Evolutionary conservation across 345 rosid species (phyloP), one percentile per base, ranked within the genome.

Genomic region (Dipteronia dyeriana): DNA sequence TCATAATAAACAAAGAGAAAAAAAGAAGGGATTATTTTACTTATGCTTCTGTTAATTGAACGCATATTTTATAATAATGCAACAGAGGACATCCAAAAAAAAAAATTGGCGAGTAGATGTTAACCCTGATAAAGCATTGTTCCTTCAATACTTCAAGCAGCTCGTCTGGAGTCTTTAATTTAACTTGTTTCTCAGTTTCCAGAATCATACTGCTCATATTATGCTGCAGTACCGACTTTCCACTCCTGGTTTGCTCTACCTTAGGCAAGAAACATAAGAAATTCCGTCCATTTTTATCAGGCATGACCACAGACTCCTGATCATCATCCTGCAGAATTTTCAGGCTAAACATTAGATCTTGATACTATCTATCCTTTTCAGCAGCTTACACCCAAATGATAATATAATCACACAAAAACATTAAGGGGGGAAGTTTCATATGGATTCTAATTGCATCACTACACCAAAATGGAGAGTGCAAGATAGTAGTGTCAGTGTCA

Each of bases 111-210:
- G 1, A 53, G 41, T 39, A 73, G 72, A 76, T 72, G 41, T 89
- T 83, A 57, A 95, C 98, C 63, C 95, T 88, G 66, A 89, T 0
- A 80, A 92, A 85, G 83, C 99, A 96, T 29, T 20, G 79, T 14
- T 53, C 97, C 79, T 85, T 85, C 45, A 93, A 83, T 63, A 78
- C 85, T 85, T 91, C 94, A 75, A 96, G 95, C 47, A 92, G 81
- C 81, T 96, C 97, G 84, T 96, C 99, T 9, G 98, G 97, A 39
- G 93, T 92, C 91, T 92, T 92, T 84, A 94, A 80, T 82, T 89
- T 91, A 75, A 87, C 60, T 64, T 74, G 91, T 73, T 86, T 88
- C 84, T 92, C 93, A 2, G 91, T 82, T 82, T 93, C 98, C 86
- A 94, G 82, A 84, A 95, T 87, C 91, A 92, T 79, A 82, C 90